Base-by-base conservation (phyloP, 306 rosid species). In the Canavalia ensiformis region DNA sequence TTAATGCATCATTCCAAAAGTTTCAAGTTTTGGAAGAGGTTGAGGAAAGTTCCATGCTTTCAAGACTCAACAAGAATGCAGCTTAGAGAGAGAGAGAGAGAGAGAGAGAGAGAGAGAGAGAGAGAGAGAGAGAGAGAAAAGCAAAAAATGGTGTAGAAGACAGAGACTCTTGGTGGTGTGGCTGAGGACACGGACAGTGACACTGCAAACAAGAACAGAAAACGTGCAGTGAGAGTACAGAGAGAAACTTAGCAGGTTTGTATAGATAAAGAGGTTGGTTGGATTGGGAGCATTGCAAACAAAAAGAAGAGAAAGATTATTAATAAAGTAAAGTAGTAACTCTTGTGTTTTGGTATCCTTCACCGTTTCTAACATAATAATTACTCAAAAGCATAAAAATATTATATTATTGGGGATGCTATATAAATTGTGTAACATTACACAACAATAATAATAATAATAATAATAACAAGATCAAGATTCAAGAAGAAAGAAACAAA, bases 171-270 rank as follows among this genome's bases (percentile, higher is more conserved):
- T 69, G 86, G 59, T 66, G 45, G 59, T 66, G 45, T 46, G 66
- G 85, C 51, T 71, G 75, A 66, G 75, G 87, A 75, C 67, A 63
- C 64, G 76, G 77, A 85, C 77, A 59, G 81, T 41, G 81, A 71
- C 88, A 59, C 81, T 64, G 72, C 75, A 76, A 49, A 81, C 69
- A 79, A 46, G 82, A 81, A 85, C 74, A 86, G 84, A 81, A 81
- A 81, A 89, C 86, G 88, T 80, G 82, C 81, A 57, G 84, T 78
- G 85, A 83, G 86, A 45, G 73, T 39, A 52, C 88, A 63, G 69
- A 34, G 69, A 63, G 46, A 63, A 64, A 37, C 50, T 70, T 2
- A 9, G 8, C 75, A 69, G 75, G 39, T 79, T 56, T 80, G 66
- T 76, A 35, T 75, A 71, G 83, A 73, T 80, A 80, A 80, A 86